Evolutionary conservation across 495 filamentous ascomycete genomes (phyloP), one percentile per base, ranked within the genome.

Genomic region (Acidiella bohemica): DNA sequence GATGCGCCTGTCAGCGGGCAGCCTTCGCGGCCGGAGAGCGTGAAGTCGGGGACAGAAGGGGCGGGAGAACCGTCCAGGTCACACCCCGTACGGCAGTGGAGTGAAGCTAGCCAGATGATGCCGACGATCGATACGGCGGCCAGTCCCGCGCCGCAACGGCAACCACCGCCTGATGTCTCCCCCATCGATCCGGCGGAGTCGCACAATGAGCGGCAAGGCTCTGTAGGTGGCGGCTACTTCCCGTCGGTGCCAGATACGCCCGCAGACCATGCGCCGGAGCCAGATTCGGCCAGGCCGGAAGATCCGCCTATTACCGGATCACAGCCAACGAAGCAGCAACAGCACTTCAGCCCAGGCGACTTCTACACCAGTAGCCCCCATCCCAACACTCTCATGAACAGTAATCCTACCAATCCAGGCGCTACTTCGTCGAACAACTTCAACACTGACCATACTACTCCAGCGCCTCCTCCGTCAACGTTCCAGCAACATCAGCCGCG

Each of bases 221-320:
- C 70, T n/a, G 47, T 62, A 3, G 66, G 63, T 9, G 66, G 62
- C 32, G 70, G 66, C 21, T 76, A 76, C 52, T 74, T 73, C 35
- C 73, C 73, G 1, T 52, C 57, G 30, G 52, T 68, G 0, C 67
- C 54, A 8, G 25, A 61, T 2, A 60, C 55, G 7, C 57, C 60
- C 36, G 55, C 62, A 19, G 32, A 41, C n/a, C 25, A 28, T n/a
- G 25, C 8, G n/a, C n/a, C n/a, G n/a, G n/a, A n/a, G n/a, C n/a
- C n/a, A n/a, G n/a, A n/a, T n/a, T n/a, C n/a, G n/a, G n/a, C n/a
- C n/a, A n/a, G n/a, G n/a, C n/a, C n/a, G n/a, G n/a, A n/a, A n/a
- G n/a, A n/a, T n/a, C n/a, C n/a, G n/a, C n/a, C n/a, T n/a, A n/a
- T n/a, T n/a, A n/a, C n/a, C n/a, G n/a, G n/a, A n/a, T n/a, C n/a